Evolutionary conservation across 139 green algal species (phyloP).

Genomic region (Protoeuglena noctilucae): DNA sequence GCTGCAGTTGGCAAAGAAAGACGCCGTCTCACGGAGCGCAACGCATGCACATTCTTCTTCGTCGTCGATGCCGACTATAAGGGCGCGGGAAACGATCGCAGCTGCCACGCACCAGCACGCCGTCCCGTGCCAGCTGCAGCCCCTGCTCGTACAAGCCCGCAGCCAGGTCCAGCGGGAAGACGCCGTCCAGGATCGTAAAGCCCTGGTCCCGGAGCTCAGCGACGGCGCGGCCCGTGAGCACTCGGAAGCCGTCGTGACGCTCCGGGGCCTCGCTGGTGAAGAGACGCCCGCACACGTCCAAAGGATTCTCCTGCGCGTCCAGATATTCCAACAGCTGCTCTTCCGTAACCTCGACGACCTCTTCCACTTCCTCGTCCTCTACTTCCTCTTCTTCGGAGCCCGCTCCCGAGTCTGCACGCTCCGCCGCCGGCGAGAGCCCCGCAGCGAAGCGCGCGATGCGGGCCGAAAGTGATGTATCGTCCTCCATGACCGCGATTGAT

Average conservation of each 20-base stretch:
- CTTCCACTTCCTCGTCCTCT: slow-evolving; percentile 16
- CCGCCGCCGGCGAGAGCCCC: too few species aligned
- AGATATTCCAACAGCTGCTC: slow-evolving; percentile 15
- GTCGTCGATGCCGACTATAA: too few species aligned
- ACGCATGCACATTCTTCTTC: background rate
- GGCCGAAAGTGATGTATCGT: too few species aligned
- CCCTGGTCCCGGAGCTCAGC: slow-evolving; percentile 27
- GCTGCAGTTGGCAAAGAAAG: background rate
- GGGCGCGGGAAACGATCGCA: too few species aligned
- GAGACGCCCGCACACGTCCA: slow-evolving; percentile 10
- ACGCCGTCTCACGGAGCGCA: background rate
- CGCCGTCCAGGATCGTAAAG: slow-evolving; percentile 23
- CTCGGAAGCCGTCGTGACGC: slow-evolving; percentile 19
- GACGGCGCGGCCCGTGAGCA: slow-evolving; percentile 13
- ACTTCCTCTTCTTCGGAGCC: slow-evolving; percentile 13
- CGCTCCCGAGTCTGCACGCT: background rate
- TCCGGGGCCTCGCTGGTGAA: background rate
- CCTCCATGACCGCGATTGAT: too few species aligned
- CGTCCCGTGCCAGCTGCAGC: slow-evolving; percentile 8
- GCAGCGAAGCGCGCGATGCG: too few species aligned
- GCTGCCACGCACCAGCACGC: slow-evolving; percentile 1
- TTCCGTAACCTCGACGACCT: slow-evolving; percentile 11
- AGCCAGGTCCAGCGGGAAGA: slow-evolving; percentile 17
- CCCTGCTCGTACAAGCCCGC: slow-evolving; percentile 13
- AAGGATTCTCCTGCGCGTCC: slow-evolving; percentile 18